phyloP scores from a whole-genome alignment of 1,139 yeast genomes.

The Yarrowia galli region DNA sequence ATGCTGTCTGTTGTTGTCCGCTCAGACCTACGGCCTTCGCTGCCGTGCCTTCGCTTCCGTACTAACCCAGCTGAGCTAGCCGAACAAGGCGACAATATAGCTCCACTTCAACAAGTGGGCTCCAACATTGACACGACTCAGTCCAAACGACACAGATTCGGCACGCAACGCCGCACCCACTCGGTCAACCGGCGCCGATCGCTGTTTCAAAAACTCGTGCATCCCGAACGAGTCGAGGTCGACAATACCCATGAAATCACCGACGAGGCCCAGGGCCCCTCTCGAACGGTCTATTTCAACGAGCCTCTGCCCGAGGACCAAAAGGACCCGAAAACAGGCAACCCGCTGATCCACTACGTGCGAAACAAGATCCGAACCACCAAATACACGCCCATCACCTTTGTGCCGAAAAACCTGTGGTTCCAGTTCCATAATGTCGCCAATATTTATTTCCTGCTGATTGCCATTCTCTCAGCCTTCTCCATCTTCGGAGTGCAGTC shows the following conservation, averaged over 20 bases:
- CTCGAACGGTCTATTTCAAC: conserved; percentile 60
- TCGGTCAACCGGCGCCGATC: conserved; percentile 32
- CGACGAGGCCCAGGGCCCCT: conserved; percentile 26
- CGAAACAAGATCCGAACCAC: conserved; percentile 95
- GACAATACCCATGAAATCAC: conserved; percentile 20
- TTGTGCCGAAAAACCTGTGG: conserved; percentile 81
- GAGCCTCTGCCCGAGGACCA: conserved; percentile 68
- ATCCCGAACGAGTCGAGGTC: conserved; percentile 14
- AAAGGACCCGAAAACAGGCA: conserved; percentile 64
- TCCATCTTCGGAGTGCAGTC: conserved; percentile 89
- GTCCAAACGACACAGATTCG: conserved; percentile 33
- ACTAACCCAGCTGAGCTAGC: conserved; percentile 37
- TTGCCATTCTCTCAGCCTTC: conserved; percentile 81
- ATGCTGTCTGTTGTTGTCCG: too few species aligned
- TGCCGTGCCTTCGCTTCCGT: neutral
- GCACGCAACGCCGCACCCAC: conserved; percentile 35
- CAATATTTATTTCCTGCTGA: conserved; percentile 80
- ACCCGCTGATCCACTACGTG: conserved; percentile 66
- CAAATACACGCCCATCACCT: conserved; percentile 88
- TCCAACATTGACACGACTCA: conserved; percentile 32
- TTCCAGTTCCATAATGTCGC: conserved; percentile 90
- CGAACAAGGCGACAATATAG: conserved; percentile 24
- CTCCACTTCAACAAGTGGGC: conserved; percentile 15
- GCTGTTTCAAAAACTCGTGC: conserved; percentile 21
- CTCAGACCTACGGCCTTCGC: too few species aligned